Evolutionary conservation across 257 asterid species (phyloP).

Genomic region (Przewalskia tangutica): DNA sequence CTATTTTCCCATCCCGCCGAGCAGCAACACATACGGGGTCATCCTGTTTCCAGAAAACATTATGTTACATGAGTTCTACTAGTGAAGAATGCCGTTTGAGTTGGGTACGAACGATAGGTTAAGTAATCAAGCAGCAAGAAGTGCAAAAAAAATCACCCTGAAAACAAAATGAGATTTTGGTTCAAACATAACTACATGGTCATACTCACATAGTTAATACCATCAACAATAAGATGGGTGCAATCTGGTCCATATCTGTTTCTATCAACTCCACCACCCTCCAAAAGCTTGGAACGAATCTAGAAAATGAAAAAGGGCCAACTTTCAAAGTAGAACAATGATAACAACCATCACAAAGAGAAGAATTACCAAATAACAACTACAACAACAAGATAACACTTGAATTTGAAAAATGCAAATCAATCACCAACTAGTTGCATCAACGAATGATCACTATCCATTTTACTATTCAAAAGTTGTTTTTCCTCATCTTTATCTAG

Average conservation of each 20-base stretch:
- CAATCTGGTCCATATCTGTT: slow-evolving; percentile 57
- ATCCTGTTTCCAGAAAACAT: slow-evolving; percentile 33
- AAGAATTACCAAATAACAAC: not conserved
- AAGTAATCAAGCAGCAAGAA: not conserved
- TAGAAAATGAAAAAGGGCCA: slow-evolving; percentile 1
- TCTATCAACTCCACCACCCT: slow-evolving; percentile 68
- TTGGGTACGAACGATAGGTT: not conserved
- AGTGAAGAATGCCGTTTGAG: not conserved
- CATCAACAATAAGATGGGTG: slow-evolving; percentile 67
- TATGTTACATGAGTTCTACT: not conserved
- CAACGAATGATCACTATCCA: not conserved
- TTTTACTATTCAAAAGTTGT: not conserved
- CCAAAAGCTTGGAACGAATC: slow-evolving; percentile 52
- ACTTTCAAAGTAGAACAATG: not conserved
- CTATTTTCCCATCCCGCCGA: slow-evolving; percentile 54
- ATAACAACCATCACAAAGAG: not conserved
- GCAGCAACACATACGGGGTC: slow-evolving; percentile 79
- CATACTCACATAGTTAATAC: slow-evolving; percentile 56
- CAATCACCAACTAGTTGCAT: not conserved
- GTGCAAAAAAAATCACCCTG: not conserved
- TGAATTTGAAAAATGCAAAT: not conserved
- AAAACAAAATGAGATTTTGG: not conserved
- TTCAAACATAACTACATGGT: not conserved
- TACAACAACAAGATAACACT: not conserved
- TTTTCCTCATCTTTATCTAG: too few relatives aligned